phyloP scores from a whole-genome alignment of 441 rosid genomes.

The Corymbia calophylla region DNA sequence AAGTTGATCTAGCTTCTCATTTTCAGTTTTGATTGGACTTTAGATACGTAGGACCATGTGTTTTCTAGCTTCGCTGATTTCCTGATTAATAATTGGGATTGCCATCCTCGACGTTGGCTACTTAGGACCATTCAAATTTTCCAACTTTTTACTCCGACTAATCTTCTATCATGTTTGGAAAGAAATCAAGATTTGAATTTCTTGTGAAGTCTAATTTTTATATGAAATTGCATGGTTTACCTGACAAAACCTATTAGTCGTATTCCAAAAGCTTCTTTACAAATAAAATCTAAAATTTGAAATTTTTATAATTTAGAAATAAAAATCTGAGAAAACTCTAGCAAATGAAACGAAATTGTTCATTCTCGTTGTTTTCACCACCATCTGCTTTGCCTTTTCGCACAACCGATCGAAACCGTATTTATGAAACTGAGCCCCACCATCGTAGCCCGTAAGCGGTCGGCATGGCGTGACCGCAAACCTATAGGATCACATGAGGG shows the following conservation, averaged over 20 bases:
- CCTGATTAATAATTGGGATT: neutral
- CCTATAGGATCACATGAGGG: neutral
- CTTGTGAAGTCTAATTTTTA: neutral
- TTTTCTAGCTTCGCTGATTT: neutral
- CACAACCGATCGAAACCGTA: neutral
- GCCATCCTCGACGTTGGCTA: neutral
- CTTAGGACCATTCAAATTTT: neutral
- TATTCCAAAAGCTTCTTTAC: too few species aligned
- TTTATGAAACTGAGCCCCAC: neutral
- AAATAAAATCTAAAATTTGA: too few species aligned
- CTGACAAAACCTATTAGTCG: too few species aligned
- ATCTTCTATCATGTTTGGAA: neutral
- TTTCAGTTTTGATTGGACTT: neutral
- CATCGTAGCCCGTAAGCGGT: neutral
- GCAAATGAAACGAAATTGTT: too few species aligned
- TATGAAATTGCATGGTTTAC: neutral
- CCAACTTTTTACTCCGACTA: neutral
- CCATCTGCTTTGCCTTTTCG: neutral
- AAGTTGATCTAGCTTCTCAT: neutral
- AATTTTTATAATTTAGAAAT: too few species aligned
- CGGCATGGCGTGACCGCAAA: neutral
- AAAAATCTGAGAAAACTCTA: too few species aligned
- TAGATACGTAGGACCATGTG: neutral
- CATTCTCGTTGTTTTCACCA: neutral
- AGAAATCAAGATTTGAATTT: neutral